Percentiles rank a stretch among this genome's conserved stretches.
These are phyloP conservation scores for Bombardia bombarda DNA, from an alignment of 495 filamentous ascomycete species.

Conservation along the genomic window DNA sequence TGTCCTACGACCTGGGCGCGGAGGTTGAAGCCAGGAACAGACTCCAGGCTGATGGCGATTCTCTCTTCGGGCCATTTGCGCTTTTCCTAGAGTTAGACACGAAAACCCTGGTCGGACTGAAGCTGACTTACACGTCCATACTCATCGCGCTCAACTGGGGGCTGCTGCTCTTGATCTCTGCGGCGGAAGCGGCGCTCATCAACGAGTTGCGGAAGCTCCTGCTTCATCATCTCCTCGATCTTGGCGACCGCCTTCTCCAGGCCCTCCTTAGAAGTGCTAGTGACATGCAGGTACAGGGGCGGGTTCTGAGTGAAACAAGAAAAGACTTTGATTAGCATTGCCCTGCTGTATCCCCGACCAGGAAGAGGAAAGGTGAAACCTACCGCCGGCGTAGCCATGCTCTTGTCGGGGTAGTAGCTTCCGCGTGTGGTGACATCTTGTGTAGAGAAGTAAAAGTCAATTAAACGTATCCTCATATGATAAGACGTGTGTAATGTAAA, in stretches of 20 bases:
- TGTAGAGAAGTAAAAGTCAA: constrained; percentile 46
- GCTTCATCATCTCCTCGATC: constrained; percentile 92
- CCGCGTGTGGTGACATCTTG: constrained; percentile 99
- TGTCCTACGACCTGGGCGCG: constrained; percentile 92
- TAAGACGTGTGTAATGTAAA: too few species aligned
- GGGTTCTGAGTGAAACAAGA: constrained; percentile 55
- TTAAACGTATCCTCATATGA: too few species aligned
- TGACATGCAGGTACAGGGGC: constrained; percentile 89
- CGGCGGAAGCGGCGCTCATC: constrained; percentile 92
- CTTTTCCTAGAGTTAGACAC: constrained; percentile 39
- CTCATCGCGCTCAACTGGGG: constrained; percentile 80
- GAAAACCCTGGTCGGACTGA: not conserved
- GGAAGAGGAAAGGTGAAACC: not conserved
- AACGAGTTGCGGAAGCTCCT: constrained; percentile 89
- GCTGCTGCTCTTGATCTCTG: constrained; percentile 74
- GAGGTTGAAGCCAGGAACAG: constrained; percentile 91
- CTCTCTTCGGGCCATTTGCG: constrained; percentile 98
- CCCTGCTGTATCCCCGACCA: not conserved
- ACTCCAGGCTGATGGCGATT: constrained; percentile 83
- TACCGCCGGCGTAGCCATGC: constrained; percentile 89
- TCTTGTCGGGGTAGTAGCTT: constrained; percentile 94
- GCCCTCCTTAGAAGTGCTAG: constrained; percentile 84
- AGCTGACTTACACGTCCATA: constrained; percentile 77
- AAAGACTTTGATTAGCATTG: not conserved
- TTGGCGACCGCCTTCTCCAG: constrained; percentile 77